Percentiles rank a stretch among this genome's conserved stretches.
These are phyloP conservation scores for Pseudogymnoascus sp. DNA, from an alignment of 2,329 filamentous ascomycete genomes.

Conservation along the genomic window DNA sequence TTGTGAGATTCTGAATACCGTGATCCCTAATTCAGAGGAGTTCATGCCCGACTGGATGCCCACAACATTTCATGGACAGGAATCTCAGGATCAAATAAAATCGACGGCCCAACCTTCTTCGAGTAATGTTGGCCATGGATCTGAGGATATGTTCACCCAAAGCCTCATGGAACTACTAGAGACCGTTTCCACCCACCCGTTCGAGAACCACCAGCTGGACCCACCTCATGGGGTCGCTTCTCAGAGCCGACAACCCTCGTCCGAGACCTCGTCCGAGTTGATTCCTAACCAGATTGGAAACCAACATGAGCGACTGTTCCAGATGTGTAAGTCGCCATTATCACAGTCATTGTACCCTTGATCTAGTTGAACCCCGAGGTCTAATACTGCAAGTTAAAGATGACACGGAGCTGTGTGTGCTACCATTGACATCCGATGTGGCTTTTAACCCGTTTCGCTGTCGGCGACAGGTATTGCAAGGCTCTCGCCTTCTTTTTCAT, in stretches of 20 bases:
- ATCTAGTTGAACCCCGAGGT: not conserved
- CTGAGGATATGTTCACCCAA: not conserved
- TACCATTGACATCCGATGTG: slow-evolving; percentile 29
- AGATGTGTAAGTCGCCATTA: not conserved
- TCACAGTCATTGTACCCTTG: not conserved
- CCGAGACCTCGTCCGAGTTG: not conserved
- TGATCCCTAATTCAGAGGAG: not conserved
- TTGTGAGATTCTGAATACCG: not conserved
- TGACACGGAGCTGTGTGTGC: slow-evolving; percentile 30
- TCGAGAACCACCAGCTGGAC: not conserved
- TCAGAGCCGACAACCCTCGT: not conserved
- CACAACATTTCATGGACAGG: not conserved
- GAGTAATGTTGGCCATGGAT: slow-evolving; percentile 6
- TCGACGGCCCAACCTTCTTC: not conserved
- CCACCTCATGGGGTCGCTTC: not conserved
- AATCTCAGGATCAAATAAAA: not conserved
- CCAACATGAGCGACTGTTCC: not conserved
- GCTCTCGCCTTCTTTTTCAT: slow-evolving; percentile 28
- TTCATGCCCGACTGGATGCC: not conserved
- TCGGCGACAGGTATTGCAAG: slow-evolving; percentile 19
- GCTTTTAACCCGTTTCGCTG: slow-evolving; percentile 30
- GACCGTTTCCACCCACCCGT: not conserved
- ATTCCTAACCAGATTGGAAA: not conserved
- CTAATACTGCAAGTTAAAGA: slow-evolving; percentile 21
- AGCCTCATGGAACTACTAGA: not conserved